These are phyloP conservation scores for Alternaria panax DNA, from an alignment of 2,329 filamentous ascomycete species.

Conservation along the genomic window DNA sequence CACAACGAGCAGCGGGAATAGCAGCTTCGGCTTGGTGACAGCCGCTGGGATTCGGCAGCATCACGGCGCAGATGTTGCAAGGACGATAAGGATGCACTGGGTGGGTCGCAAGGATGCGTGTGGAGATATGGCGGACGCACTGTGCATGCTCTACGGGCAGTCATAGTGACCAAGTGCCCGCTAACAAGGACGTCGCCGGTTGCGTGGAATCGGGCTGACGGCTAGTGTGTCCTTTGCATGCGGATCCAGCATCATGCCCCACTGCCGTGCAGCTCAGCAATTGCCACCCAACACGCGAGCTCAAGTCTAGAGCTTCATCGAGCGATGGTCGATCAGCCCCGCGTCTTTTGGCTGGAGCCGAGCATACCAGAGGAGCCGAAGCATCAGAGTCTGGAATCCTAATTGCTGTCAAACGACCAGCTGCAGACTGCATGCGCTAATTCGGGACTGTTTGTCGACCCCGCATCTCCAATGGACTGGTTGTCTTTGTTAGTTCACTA, in stretches of 20 bases:
- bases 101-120: slow-evolving; percentile 17
- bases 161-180: neutral
- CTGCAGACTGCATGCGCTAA: neutral
- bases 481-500: slow-evolving; percentile 20
- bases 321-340: slow-evolving; percentile 30
- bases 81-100: slow-evolving; percentile 20
- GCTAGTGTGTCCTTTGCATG: slow-evolving; percentile 31
- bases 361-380: slow-evolving; percentile 7
- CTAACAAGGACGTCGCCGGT: slow-evolving; percentile 20
- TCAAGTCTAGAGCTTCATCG: slow-evolving; percentile 25
- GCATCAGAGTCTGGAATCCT: slow-evolving; percentile 9
- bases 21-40: slow-evolving; percentile 11
- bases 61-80: slow-evolving; percentile 13
- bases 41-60: slow-evolving; percentile 15
- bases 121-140: slow-evolving; percentile 6
- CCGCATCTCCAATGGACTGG: slow-evolving; percentile 9
- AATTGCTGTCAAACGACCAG: slow-evolving; percentile 5
- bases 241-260: slow-evolving; percentile 29
- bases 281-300: slow-evolving; percentile 27
- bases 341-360: slow-evolving; percentile 25
- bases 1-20: slow-evolving; percentile 15
- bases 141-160: slow-evolving; percentile 3
- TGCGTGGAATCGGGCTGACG: slow-evolving; percentile 38
- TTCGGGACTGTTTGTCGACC: neutral
- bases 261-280: slow-evolving; percentile 21